Evolutionary conservation across 257 asterid genomes (phyloP), one percentile per base, ranked within the genome.

Genomic region (Scutellaria minor): DNA sequence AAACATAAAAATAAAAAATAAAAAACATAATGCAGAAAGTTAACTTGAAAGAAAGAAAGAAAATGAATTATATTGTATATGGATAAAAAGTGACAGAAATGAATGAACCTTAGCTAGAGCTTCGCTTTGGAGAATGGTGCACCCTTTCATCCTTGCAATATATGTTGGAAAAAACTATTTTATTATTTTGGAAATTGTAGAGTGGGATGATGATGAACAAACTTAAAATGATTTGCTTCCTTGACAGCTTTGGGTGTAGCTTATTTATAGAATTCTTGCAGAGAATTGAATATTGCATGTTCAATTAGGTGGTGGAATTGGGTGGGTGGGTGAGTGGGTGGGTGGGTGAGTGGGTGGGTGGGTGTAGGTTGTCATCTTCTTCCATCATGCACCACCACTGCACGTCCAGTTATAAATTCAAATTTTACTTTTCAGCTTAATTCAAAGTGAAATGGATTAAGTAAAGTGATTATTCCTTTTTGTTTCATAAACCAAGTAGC

Each of bases 81-180:
- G 9, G 13, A 54, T 6, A 4, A n/a, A 45, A 50, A 52, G 10
- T 6, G 9, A 37, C n/a, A 7, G 6, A 35, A 59, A 54, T 54
- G 20, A 59, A 47, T 54, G 48, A 42, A 86, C 91, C 89, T 84
- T 63, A 15, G 79, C 68, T 54, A 84, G 92, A 39, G 82, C 85
- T 58, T 83, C 85, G 20, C 92, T 86, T 66, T 82, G 87, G 68
- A 86, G 83, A 76, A 86, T 80, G 27, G 88, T 77, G 81, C 87
- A 68, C 11, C 81, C 83, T 62, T 83, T 83, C 87, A 83, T 83
- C 35, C 72, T 83, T 42, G 48, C 18, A 73, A 44, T 22, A 52
- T 37, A 37, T 42, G 7, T 15, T 10, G 9, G 14, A 9, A 44
- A 52, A 4, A 10, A 1, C 4, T 39, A 13, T 47, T 27, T 31